Conservation (phyloP, 202 grass and related monocot species). For the Setaria italica region DNA sequence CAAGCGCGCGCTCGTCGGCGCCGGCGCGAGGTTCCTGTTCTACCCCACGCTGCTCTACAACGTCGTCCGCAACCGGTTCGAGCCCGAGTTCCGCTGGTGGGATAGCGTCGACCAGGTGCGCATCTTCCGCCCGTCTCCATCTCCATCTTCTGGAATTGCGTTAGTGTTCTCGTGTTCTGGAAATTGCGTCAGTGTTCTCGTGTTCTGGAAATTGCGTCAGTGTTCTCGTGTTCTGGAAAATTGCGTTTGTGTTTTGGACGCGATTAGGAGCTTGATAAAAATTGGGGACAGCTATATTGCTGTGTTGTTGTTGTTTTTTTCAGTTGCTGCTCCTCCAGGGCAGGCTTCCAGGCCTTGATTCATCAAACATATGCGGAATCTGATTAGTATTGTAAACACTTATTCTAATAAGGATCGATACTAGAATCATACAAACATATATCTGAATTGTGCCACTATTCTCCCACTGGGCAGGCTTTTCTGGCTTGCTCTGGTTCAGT, state of each 20-base stretch:
- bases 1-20: conserved; percentile 77
- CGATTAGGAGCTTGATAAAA: background rate
- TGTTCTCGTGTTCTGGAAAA: background rate
- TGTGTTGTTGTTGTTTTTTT: background rate
- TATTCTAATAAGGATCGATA: background rate
- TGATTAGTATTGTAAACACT: background rate
- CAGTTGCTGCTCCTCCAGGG: too few relatives aligned
- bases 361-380: background rate
- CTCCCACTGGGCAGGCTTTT: background rate
- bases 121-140: background rate
- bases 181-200: background rate
- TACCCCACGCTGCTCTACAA: conserved; percentile 90
- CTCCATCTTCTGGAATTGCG: too few relatives aligned
- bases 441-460: background rate
- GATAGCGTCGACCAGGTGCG: conserved; percentile 76
- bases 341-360: background rate
- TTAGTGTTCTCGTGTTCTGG: conserved; percentile 3
- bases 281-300: background rate
- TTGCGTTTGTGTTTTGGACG: background rate
- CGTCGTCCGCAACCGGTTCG: conserved; percentile 81
- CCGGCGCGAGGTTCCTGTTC: conserved; percentile 76
- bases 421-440: background rate
- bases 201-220: background rate
- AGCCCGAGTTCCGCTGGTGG: conserved; percentile 89
- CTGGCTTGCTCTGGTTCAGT: background rate